phyloP scores from a whole-genome alignment of 371 early-diverging fungal species.

The Syncephalastrum monosporum region DNA sequence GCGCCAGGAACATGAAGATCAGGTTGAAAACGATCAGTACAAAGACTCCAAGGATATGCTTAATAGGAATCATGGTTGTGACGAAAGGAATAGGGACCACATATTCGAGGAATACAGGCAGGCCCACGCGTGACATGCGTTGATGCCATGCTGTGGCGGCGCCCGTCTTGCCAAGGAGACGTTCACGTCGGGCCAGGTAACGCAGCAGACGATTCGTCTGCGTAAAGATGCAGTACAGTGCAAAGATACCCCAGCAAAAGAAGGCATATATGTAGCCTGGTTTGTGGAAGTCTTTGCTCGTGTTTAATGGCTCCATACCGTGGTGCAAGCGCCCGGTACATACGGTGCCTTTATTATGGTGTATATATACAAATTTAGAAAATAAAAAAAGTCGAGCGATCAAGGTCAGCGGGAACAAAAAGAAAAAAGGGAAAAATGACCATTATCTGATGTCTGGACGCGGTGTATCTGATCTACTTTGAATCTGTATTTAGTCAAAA shows the following conservation, averaged over 20 bases:
- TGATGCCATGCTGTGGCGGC: too few species aligned
- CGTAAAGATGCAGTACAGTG: constrained; percentile 36
- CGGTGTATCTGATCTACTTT: too few species aligned
- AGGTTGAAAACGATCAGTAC: constrained; percentile 33
- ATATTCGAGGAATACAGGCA: constrained; percentile 8
- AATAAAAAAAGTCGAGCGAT: too few species aligned
- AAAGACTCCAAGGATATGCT: constrained; percentile 35
- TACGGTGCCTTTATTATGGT: too few species aligned
- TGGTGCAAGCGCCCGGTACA: too few species aligned
- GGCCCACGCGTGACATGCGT: too few species aligned
- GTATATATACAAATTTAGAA: too few species aligned
- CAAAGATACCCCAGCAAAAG: constrained; percentile 42
- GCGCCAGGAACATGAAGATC: constrained; percentile 33
- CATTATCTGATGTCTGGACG: too few species aligned
- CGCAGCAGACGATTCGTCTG: constrained; percentile 30
- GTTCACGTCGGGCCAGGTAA: constrained; percentile 24
- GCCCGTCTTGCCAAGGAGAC: constrained; percentile 5
- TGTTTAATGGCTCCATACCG: constrained; percentile 1
- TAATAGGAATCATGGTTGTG: constrained; percentile 37
- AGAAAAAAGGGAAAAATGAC: too few species aligned
- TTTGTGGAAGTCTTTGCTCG: constrained; percentile 14
- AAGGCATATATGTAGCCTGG: constrained; percentile 37
- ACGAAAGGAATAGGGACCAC: constrained; percentile 37
- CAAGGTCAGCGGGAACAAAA: too few species aligned
- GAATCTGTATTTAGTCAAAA: too few species aligned